Percentiles rank a stretch among this genome's conserved stretches.
Conservation (phyloP, 2,329 filamentous ascomycete species). For the Verticillium alfalfae region DNA sequence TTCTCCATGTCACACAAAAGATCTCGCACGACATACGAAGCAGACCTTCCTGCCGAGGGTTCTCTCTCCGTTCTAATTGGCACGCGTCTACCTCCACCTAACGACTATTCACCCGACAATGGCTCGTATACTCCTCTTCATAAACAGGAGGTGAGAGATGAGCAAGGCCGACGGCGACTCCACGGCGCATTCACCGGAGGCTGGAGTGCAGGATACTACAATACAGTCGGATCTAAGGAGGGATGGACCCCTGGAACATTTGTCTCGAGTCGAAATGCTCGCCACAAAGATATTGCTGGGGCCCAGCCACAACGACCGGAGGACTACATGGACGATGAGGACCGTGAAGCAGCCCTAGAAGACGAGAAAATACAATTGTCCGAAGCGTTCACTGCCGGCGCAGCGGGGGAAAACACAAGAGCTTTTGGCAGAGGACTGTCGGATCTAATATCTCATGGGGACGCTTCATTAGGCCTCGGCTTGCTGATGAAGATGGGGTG, state of each 20-base stretch:
- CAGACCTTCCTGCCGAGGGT: constrained; percentile 60
- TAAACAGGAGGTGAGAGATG: constrained; percentile 97
- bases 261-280: constrained; percentile 79
- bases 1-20: constrained; percentile 70
- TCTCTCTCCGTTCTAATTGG: constrained; percentile 77
- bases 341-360: constrained; percentile 81
- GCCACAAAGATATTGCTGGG: constrained; percentile 55
- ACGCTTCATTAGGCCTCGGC: constrained; percentile 82
- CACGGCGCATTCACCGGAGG: constrained; percentile 97
- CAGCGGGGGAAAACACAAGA: constrained; percentile 48
- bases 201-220: constrained; percentile 97
- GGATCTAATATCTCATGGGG: constrained; percentile 65
- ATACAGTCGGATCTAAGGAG: constrained; percentile 96
- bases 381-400: constrained; percentile 48
- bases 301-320: constrained; percentile 64
- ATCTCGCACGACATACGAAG: constrained; percentile 71
- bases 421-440: constrained; percentile 50
- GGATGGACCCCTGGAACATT: constrained; percentile 93
- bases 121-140: constrained; percentile 91
- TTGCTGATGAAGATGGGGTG: constrained; percentile 91
- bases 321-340: constrained; percentile 98
- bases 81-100: constrained; percentile 74
- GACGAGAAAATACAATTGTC: constrained; percentile 68
- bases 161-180: constrained; percentile 80
- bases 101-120: constrained; percentile 76